Evolutionary conservation across 2,329 filamentous ascomycete genomes (phyloP).

Genomic region (Cladorrhinum sp.): DNA sequence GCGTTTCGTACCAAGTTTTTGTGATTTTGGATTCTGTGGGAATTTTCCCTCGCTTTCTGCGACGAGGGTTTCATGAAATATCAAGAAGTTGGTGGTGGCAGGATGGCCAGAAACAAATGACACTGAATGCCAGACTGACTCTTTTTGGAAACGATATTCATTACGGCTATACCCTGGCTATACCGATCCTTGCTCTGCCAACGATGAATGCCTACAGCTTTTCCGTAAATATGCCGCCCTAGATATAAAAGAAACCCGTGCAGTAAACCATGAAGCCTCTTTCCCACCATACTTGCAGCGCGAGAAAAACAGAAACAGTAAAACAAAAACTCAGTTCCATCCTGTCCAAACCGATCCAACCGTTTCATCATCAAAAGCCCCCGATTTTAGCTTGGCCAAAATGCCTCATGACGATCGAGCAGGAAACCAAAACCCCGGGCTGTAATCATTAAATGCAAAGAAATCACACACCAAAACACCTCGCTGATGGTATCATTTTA

Average conservation of each 20-base stretch:
- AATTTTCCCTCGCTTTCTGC: too few species aligned
- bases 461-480: not conserved
- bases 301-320: not conserved
- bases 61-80: too few species aligned
- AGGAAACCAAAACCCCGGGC: not conserved
- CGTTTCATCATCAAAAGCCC: not conserved
- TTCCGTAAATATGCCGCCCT: not conserved
- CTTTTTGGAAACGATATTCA: not conserved
- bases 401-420: not conserved
- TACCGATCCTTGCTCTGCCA: not conserved
- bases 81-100: too few species aligned
- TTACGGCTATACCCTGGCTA: not conserved
- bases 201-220: not conserved
- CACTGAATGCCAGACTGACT: too few species aligned
- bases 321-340: not conserved
- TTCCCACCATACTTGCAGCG: not conserved
- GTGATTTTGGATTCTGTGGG: too few species aligned
- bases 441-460: not conserved
- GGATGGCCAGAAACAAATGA: too few species aligned
- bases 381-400: not conserved
- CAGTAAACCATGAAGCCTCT: not conserved
- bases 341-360: not conserved
- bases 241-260: not conserved
- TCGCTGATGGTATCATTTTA: not conserved
- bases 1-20: too few species aligned